These are phyloP conservation scores for Maudiozyma saulgeensis DNA, from an alignment of 805 yeast genomes.

Conservation along the genomic window DNA sequence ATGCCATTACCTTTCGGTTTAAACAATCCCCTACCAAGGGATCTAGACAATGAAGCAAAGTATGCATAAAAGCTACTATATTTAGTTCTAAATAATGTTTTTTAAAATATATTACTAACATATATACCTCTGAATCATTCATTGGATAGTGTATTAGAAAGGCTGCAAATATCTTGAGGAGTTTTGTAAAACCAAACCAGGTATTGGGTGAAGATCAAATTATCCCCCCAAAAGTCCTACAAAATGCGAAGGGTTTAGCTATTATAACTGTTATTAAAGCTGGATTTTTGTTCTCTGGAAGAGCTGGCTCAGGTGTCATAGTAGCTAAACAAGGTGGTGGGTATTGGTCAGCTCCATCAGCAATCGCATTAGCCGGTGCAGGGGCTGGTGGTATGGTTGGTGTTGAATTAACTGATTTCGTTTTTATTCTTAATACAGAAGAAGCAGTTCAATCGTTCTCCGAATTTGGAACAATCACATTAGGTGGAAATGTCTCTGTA, in stretches of 20 bases:
- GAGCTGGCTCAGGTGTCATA: constrained; percentile 95
- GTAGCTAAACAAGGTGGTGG: constrained; percentile 93
- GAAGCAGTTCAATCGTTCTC: constrained; percentile 92
- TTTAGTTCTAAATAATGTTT: neutral
- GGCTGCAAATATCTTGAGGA: constrained; percentile 84
- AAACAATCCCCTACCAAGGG: constrained; percentile 90
- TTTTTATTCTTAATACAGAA: constrained; percentile 77
- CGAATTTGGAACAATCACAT: constrained; percentile 84
- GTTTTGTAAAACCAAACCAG: constrained; percentile 92
- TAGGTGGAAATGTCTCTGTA: constrained; percentile 89
- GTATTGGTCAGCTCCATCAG: constrained; percentile 95
- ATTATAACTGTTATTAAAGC: constrained; percentile 92
- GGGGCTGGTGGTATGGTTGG: constrained; percentile 99
- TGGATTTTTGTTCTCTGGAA: constrained; percentile 90
- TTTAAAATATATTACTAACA: neutral
- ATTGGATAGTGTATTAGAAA: constrained; percentile 31
- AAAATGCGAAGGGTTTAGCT: constrained; percentile 88
- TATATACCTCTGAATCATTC: too few species aligned
- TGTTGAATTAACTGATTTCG: constrained; percentile 93
- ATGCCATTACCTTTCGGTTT: constrained; percentile 43
- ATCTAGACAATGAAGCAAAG: constrained; percentile 76
- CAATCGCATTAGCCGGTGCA: constrained; percentile 94
- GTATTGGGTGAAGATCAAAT: constrained; percentile 78
- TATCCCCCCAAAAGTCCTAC: constrained; percentile 80
- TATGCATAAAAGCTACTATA: constrained; percentile 32